These are phyloP conservation scores for Anthracocystis walkeri DNA, from an alignment of 1,284 basidiomycete genomes.

Conservation along the genomic window DNA sequence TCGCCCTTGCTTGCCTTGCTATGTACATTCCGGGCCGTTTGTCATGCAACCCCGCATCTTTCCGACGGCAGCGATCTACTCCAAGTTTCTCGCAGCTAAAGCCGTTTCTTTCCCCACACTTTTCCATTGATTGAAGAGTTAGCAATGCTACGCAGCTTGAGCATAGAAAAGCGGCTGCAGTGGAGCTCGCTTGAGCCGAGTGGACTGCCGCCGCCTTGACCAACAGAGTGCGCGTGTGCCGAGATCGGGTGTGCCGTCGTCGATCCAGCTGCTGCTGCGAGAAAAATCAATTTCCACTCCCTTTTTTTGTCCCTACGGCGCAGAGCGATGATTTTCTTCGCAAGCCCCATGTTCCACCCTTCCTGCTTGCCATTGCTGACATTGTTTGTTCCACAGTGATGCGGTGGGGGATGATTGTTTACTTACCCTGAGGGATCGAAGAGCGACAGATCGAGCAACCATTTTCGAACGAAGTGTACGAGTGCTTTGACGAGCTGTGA, in stretches of 20 bases:
- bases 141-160: too few relatives aligned
- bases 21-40: neutral
- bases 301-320: too few relatives aligned
- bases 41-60: constrained; percentile 42
- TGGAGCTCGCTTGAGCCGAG: too few relatives aligned
- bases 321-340: neutral
- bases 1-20: neutral
- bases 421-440: constrained; percentile 51
- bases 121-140: neutral
- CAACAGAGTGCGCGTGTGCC: too few relatives aligned
- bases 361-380: neutral
- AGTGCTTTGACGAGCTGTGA: constrained; percentile 1
- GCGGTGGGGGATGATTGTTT: neutral
- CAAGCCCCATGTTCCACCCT: neutral
- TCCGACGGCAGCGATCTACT: constrained; percentile 26
- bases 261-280: too few relatives aligned
- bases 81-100: neutral
- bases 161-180: too few relatives aligned
- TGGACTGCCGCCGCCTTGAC: too few relatives aligned
- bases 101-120: neutral
- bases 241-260: too few relatives aligned
- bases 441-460: constrained; percentile 53
- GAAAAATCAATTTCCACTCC: too few relatives aligned
- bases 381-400: neutral
- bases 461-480: constrained; percentile 17